phyloP scores from a whole-genome alignment of 345 rosid genomes.

The Kernera saxatilis region DNA sequence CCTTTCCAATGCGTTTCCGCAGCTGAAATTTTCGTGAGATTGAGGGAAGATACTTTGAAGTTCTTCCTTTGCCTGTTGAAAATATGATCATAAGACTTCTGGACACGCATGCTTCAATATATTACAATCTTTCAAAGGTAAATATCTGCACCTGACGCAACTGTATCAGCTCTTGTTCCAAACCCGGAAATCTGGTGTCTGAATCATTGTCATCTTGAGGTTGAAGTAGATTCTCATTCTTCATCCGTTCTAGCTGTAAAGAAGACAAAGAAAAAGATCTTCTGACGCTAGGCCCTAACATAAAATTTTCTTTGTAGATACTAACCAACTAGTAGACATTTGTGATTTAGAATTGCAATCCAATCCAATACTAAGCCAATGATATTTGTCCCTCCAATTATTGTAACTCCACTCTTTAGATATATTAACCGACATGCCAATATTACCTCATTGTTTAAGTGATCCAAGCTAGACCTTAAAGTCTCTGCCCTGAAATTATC shows the following conservation, averaged over 20 bases:
- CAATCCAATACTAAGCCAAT: neutral
- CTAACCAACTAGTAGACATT: neutral
- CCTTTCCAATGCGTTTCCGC: constrained; percentile 74
- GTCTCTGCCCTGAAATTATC: constrained; percentile 62
- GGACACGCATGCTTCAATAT: constrained; percentile 10
- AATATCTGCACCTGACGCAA: constrained; percentile 55
- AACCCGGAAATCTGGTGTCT: constrained; percentile 52
- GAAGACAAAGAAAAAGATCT: neutral
- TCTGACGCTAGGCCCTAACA: neutral
- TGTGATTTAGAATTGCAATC: neutral
- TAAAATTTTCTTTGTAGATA: neutral
- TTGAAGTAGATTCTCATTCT: constrained; percentile 71
- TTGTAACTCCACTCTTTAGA: neutral
- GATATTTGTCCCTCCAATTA: neutral
- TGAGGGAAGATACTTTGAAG: constrained; percentile 65
- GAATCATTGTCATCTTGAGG: constrained; percentile 43
- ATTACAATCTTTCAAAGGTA: neutral
- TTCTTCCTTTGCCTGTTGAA: constrained; percentile 78
- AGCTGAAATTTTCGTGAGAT: constrained; percentile 45
- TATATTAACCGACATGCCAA: neutral
- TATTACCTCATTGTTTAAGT: constrained; percentile 75
- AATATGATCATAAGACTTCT: constrained; percentile 3
- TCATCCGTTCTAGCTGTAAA: constrained; percentile 87
- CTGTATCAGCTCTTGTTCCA: constrained; percentile 60
- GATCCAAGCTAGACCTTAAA: constrained; percentile 85